phyloP scores from a whole-genome alignment of 1,284 basidiomycete species.

The Boletus calvinii region DNA sequence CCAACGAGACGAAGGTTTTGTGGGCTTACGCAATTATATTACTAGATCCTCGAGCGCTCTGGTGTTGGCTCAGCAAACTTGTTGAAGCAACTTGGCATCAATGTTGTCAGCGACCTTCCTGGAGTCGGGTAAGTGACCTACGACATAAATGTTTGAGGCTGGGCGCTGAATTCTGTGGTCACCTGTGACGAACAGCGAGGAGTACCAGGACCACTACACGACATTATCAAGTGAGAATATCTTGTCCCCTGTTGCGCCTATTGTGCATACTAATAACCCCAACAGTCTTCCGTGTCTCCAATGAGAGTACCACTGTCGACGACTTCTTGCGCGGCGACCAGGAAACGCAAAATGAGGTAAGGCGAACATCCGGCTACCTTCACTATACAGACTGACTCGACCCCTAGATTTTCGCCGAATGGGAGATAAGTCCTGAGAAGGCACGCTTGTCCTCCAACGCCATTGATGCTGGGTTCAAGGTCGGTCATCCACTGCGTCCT shows the following conservation, averaged over 20 bases:
- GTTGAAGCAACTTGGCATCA: conserved; percentile 55
- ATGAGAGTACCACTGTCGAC: conserved; percentile 61
- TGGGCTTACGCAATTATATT: neutral
- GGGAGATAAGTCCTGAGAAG: conserved; percentile 69
- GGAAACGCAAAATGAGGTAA: conserved; percentile 53
- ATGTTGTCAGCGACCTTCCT: conserved; percentile 65
- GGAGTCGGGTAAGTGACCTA: conserved; percentile 57
- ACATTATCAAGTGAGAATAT: conserved; percentile 54
- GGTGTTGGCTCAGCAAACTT: conserved; percentile 59
- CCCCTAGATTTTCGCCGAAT: conserved; percentile 56
- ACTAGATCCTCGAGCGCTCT: conserved; percentile 65
- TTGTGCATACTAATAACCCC: conserved; percentile 2
- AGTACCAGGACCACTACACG: conserved; percentile 76
- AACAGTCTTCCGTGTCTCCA: conserved; percentile 67
- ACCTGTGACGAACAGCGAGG: conserved; percentile 43
- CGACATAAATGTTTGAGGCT: neutral
- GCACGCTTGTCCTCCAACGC: conserved; percentile 65
- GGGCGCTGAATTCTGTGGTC: conserved; percentile 1
- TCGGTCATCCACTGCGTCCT: conserved; percentile 14
- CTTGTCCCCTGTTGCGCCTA: neutral
- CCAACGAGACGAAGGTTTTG: neutral
- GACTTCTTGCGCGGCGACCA: conserved; percentile 69
- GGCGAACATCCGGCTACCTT: neutral
- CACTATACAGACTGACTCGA: neutral
- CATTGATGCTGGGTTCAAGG: conserved; percentile 76